Percentiles rank a stretch among this genome's conserved stretches.
Evolutionary conservation across 768 basidiomycete genomes (phyloP).

Genomic region (Pisolithus tinctorius): DNA sequence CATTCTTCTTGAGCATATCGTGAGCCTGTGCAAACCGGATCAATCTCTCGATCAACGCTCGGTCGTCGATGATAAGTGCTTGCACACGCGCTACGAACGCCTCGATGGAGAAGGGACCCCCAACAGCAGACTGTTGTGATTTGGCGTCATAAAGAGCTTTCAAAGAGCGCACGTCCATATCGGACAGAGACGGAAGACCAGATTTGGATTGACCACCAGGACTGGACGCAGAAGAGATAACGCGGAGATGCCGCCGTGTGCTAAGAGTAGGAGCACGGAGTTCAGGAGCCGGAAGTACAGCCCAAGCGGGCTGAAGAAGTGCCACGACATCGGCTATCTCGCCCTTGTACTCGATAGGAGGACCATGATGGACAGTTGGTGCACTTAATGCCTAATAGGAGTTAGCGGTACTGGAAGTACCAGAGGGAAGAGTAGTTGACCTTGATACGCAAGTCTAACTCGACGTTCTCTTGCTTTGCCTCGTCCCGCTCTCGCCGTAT

Average conservation of each 20-base stretch:
- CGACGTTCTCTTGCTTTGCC: conserved; percentile 34
- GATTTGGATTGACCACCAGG: conserved; percentile 23
- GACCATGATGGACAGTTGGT: conserved; percentile 18
- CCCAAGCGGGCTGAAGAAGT: conserved; percentile 70
- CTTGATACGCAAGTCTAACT: conserved; percentile 34
- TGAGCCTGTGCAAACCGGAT: conserved; percentile 84
- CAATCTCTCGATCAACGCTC: conserved; percentile 75
- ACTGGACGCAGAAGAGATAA: conserved; percentile 35
- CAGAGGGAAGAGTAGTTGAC: conserved; percentile 14
- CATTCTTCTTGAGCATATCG: conserved; percentile 87
- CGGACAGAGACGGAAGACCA: conserved; percentile 54
- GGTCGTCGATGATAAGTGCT: conserved; percentile 77
- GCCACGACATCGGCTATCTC: conserved; percentile 54
- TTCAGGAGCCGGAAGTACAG: conserved; percentile 77
- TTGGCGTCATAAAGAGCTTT: conserved; percentile 65
- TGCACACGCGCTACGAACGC: conserved; percentile 74
- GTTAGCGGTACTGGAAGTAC: conserved; percentile 2
- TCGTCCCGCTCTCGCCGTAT: conserved; percentile 46
- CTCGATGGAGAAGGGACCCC: conserved; percentile 55
- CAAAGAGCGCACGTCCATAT: conserved; percentile 81
- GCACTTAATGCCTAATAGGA: conserved; percentile 14
- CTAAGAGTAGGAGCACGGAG: conserved; percentile 63
- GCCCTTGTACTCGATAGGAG: conserved; percentile 26
- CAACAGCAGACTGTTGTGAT: conserved; percentile 24
- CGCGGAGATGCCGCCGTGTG: conserved; percentile 41